A percentile compares a stretch with the other conserved stretches of the same genome.
Conservation (phyloP, 306 rosid species). For the Senna tora region DNA sequence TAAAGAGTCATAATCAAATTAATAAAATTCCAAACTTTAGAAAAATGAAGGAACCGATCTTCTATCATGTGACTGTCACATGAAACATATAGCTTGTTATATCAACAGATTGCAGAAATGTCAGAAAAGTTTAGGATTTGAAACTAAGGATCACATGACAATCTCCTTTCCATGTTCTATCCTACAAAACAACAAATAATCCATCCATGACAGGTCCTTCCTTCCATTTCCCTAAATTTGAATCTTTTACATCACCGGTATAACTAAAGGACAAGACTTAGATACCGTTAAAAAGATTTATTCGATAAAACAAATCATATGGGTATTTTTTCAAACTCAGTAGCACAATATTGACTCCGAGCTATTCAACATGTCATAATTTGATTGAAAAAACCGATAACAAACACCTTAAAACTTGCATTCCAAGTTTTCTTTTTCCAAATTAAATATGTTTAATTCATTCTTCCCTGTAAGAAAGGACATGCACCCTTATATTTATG, state of each 20-base stretch:
- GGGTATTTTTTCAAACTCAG: not conserved
- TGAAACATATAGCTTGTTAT: slow-evolving; percentile 49
- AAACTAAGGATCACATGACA: slow-evolving; percentile 66
- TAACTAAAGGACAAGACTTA: not conserved
- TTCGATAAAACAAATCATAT: not conserved
- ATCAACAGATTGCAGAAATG: slow-evolving; percentile 47
- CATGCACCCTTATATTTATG: slow-evolving; percentile 23
- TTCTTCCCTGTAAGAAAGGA: slow-evolving; percentile 12
- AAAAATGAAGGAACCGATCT: slow-evolving; percentile 44
- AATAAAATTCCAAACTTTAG: slow-evolving; percentile 36
- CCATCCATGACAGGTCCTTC: slow-evolving; percentile 33
- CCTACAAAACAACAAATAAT: slow-evolving; percentile 47
- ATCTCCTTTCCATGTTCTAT: slow-evolving; percentile 60
- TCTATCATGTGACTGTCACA: slow-evolving; percentile 71
- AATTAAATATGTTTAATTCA: slow-evolving; percentile 18
- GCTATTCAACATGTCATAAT: not conserved
- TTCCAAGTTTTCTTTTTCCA: not conserved
- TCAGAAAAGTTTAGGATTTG: slow-evolving; percentile 47
- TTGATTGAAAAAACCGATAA: not conserved
- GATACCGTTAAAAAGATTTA: too few species aligned
- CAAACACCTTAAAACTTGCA: too few species aligned
- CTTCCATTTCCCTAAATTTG: slow-evolving; percentile 39
- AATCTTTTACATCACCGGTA: slow-evolving; percentile 37
- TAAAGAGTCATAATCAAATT: slow-evolving; percentile 31
- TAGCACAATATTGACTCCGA: not conserved